Percentiles rank a stretch among this genome's conserved stretches.
Conservation (phyloP, 1,139 yeast species). For the Tardiomyces digboiensis region DNA sequence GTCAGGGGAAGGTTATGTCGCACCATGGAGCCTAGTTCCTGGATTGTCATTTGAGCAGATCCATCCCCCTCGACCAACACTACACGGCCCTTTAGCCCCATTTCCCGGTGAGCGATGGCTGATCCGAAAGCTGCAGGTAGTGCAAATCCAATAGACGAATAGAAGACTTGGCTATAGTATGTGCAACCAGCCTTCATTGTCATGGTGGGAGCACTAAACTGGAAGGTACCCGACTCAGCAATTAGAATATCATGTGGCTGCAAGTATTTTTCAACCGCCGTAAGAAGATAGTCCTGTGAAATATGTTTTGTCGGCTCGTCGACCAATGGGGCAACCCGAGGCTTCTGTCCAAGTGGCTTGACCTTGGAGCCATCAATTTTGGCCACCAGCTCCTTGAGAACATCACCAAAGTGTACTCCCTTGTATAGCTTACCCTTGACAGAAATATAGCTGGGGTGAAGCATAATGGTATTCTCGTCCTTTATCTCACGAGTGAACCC, state of each 20-base stretch:
- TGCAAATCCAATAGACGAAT: constrained; percentile 81
- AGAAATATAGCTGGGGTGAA: constrained; percentile 38
- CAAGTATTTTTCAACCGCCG: constrained; percentile 27
- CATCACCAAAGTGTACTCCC: constrained; percentile 38
- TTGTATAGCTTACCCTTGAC: constrained; percentile 32
- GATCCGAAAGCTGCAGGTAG: constrained; percentile 80
- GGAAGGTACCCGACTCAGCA: constrained; percentile 71
- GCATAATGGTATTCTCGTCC: constrained; percentile 26
- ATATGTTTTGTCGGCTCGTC: constrained; percentile 14
- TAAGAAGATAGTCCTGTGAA: constrained; percentile 29
- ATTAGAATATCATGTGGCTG: constrained; percentile 56
- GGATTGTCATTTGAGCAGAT: constrained; percentile 80
- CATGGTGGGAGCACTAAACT: constrained; percentile 60
- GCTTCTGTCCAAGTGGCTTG: constrained; percentile 15
- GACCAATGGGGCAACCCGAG: constrained; percentile 11
- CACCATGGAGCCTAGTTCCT: constrained; percentile 60
- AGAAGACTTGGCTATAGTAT: constrained; percentile 57
- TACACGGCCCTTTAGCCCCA: constrained; percentile 41
- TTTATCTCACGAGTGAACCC: constrained; percentile 31
- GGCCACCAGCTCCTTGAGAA: constrained; percentile 33
- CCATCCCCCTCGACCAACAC: constrained; percentile 82
- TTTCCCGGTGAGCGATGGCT: constrained; percentile 56
- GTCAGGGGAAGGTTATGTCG: constrained; percentile 53
- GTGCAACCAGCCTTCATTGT: constrained; percentile 43
- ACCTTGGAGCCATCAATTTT: constrained; percentile 24